Base-by-base conservation (phyloP, 2,329 filamentous ascomycete species). In the Penicillium sp. region DNA sequence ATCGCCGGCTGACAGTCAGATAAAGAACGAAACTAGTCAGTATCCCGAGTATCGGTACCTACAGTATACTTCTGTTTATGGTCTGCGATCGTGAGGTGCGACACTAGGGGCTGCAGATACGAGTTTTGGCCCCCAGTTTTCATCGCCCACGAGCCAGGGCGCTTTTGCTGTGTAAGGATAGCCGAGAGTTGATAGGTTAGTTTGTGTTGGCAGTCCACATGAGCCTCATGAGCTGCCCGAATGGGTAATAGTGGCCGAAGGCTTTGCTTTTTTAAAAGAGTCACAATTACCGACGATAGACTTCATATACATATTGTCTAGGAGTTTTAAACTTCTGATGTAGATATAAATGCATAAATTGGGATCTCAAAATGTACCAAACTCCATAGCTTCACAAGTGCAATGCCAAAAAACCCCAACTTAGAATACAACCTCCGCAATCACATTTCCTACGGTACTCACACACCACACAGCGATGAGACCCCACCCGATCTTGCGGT, bases 371-470 rank as follows among this genome's bases (percentile, higher is more conserved):
- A 42, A 42, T 21, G 5, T 22, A 42, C 22, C 9, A 13, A 42
- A 22, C 39, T 22, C 5, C 46, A n/a, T 29, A 10, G 42, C 4
- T 37, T 37, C 29, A 42, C 42, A 48, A 55, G 43, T 14, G 21
- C 8, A n/a, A 51, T 35, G 10, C 19, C 43, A 46, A 33, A 37
- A 52, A 29, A 24, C 68, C 57, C 72, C 24, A 53, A 4, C n/a
- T 19, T 33, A 33, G 4, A 7, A 61, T 14, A 63, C 22, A 44
- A 93, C 68, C 76, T 99, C 95, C 16, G 96, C 84, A 44, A 88
- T 80, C 2, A 99, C 84, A 75, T 98, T 99, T 22, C 87, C 79
- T 33, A 90, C 69, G 0, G 93, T 98, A 70, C 90, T 93, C 26
- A 91, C 74, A 13, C 78, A 80, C 95, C 95, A 99, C 19, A 98